Evolutionary conservation across 768 basidiomycete species (phyloP).

Genomic region (Serendipita sp.): DNA sequence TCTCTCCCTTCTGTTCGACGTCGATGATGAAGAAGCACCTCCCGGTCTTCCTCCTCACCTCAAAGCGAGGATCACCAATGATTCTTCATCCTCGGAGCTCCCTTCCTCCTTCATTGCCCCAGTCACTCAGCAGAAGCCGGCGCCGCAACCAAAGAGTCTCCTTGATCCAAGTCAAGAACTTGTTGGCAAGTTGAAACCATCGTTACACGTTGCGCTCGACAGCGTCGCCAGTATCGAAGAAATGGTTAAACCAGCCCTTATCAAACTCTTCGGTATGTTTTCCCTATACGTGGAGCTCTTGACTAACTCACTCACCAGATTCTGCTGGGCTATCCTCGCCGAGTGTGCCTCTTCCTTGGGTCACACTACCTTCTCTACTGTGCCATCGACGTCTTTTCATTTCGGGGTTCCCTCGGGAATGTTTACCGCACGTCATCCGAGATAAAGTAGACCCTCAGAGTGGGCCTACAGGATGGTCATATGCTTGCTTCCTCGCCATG

Average conservation of each 20-base stretch:
- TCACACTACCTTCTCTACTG: background rate
- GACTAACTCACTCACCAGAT: background rate
- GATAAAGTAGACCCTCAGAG: background rate
- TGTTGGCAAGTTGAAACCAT: background rate
- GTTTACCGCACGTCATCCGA: background rate
- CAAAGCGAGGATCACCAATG: background rate
- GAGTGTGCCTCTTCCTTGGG: background rate
- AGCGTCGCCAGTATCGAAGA: background rate
- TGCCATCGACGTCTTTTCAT: conserved; percentile 1
- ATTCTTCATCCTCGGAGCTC: no score
- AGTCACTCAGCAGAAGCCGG: no score
- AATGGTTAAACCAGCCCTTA: background rate
- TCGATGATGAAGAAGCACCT: background rate
- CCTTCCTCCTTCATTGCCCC: no score
- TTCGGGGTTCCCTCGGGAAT: background rate
- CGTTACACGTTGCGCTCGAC: background rate
- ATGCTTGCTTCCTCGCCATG: background rate
- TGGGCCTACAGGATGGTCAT: background rate
- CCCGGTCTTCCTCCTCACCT: background rate
- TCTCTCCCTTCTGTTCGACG: background rate
- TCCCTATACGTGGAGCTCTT: background rate
- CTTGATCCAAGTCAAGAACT: background rate
- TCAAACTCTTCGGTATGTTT: conserved; percentile 6
- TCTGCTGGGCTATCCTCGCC: background rate
- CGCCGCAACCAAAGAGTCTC: background rate